Conservation (phyloP, 768 basidiomycete species). For the Tulasnella sp. region DNA sequence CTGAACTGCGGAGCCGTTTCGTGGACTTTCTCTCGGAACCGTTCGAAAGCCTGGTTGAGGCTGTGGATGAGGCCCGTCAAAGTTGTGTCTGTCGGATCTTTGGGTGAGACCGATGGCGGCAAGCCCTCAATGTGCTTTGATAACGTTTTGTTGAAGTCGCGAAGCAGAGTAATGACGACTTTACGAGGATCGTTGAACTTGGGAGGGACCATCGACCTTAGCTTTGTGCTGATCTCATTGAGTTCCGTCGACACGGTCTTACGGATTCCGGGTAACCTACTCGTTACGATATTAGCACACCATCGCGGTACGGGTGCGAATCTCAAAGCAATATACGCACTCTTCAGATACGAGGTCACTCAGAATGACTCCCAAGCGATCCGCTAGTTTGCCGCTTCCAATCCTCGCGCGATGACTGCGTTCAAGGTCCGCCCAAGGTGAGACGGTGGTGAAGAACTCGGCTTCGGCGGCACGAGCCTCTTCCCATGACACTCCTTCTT, state of each 20-base stretch:
- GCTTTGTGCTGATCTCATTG: slow-evolving; percentile 37
- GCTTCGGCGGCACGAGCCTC: slow-evolving; percentile 56
- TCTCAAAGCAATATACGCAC: neutral
- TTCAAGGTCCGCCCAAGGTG: slow-evolving; percentile 28
- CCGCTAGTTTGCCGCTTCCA: slow-evolving; percentile 41
- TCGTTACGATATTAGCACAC: neutral
- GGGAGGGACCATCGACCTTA: slow-evolving; percentile 45
- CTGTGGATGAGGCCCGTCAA: slow-evolving; percentile 8
- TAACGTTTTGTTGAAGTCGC: slow-evolving; percentile 48
- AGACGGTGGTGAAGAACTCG: slow-evolving; percentile 46
- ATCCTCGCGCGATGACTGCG: slow-evolving; percentile 13
- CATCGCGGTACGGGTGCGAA: neutral
- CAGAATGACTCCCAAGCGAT: slow-evolving; percentile 54
- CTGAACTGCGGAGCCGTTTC: slow-evolving; percentile 3
- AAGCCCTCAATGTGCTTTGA: slow-evolving; percentile 47
- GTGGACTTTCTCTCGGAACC: slow-evolving; percentile 9
- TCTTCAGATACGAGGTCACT: slow-evolving; percentile 41
- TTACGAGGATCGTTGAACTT: slow-evolving; percentile 54
- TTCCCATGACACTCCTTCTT: slow-evolving; percentile 52
- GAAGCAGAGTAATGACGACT: slow-evolving; percentile 51
- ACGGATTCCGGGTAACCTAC: slow-evolving; percentile 60
- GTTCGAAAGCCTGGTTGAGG: slow-evolving; percentile 15
- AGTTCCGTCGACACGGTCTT: slow-evolving; percentile 53
- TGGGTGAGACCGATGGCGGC: neutral
- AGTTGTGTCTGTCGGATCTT: neutral